These are phyloP conservation scores for Xerocomus amazonicus DNA, from an alignment of 1,284 basidiomycete genomes.

Conservation along the genomic window DNA sequence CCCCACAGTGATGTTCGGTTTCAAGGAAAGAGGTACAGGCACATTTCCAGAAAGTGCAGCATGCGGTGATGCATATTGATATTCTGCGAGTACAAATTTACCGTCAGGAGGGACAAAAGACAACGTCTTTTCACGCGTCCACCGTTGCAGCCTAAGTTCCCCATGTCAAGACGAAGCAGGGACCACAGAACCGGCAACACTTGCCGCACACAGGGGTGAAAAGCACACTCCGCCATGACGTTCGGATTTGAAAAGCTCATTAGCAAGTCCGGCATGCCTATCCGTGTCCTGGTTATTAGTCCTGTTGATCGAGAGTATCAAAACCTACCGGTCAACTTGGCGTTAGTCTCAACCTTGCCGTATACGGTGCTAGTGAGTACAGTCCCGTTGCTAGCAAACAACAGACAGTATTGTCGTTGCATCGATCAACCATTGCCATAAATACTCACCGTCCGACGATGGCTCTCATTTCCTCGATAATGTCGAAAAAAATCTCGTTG, in stretches of 20 bases:
- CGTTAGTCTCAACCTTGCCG: slow-evolving; percentile 81
- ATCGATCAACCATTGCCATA: background rate
- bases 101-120: slow-evolving; percentile 97
- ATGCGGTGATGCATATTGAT: slow-evolving; percentile 55
- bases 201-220: slow-evolving; percentile 89
- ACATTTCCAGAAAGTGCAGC: slow-evolving; percentile 36
- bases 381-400: slow-evolving; percentile 62
- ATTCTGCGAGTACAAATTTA: slow-evolving; percentile 83
- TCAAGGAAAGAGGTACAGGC: slow-evolving; percentile 65
- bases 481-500: slow-evolving; percentile 95
- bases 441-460: slow-evolving; percentile 74
- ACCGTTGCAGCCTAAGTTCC: slow-evolving; percentile 63
- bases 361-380: slow-evolving; percentile 70
- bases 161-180: slow-evolving; percentile 6
- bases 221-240: slow-evolving; percentile 74
- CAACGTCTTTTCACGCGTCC: slow-evolving; percentile 74
- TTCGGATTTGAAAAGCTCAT: slow-evolving; percentile 79
- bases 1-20: slow-evolving; percentile 55
- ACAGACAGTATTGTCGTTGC: background rate
- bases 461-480: slow-evolving; percentile 80
- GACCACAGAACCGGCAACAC: slow-evolving; percentile 24
- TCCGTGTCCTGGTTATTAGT: slow-evolving; percentile 2
- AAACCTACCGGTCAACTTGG: slow-evolving; percentile 68
- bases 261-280: slow-evolving; percentile 85
- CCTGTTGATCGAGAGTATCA: background rate